These are phyloP conservation scores for Globisporangium irregulare DNA, from an alignment of 352 stramenopile species.

Conservation along the genomic window DNA sequence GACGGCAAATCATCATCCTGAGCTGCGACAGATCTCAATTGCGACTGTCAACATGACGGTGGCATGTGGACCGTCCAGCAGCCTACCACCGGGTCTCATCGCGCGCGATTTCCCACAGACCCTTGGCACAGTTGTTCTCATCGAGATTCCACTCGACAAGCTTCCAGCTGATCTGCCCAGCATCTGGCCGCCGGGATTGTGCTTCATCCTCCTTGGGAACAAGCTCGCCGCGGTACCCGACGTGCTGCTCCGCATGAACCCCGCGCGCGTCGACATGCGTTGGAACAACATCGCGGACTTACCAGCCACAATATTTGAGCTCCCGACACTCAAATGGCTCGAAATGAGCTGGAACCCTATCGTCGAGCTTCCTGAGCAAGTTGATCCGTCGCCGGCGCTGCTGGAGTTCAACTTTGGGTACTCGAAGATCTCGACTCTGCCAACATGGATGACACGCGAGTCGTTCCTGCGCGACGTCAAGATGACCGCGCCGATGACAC, in stretches of 20 bases:
- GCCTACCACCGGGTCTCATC: conserved; percentile 1
- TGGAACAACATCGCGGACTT: too few relatives aligned
- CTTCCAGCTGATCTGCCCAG: neutral
- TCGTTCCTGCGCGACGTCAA: neutral
- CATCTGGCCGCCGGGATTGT: too few relatives aligned
- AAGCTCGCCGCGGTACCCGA: too few relatives aligned
- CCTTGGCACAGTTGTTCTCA: neutral
- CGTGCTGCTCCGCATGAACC: too few relatives aligned
- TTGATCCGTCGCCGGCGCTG: neutral
- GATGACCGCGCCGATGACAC: too few relatives aligned
- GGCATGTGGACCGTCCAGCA: neutral
- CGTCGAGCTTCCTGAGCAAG: neutral
- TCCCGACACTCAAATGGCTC: too few relatives aligned
- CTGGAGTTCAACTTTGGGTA: conserved; percentile 9
- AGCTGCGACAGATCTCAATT: conserved; percentile 1
- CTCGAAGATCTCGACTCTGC: conserved; percentile 11
- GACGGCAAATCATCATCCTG: neutral
- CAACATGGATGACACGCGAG: neutral
- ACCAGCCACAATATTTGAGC: too few relatives aligned
- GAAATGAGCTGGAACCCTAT: too few relatives aligned
- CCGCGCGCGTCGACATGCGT: too few relatives aligned
- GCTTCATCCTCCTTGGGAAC: too few relatives aligned
- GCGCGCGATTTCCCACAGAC: conserved; percentile 7
- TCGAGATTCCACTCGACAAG: neutral
- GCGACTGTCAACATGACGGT: neutral